A percentile compares a stretch with the other conserved stretches of the same genome.
phyloP scores from a whole-genome alignment of 2,329 filamentous ascomycete genomes.

The Scopulariopsis brevicaulis region DNA sequence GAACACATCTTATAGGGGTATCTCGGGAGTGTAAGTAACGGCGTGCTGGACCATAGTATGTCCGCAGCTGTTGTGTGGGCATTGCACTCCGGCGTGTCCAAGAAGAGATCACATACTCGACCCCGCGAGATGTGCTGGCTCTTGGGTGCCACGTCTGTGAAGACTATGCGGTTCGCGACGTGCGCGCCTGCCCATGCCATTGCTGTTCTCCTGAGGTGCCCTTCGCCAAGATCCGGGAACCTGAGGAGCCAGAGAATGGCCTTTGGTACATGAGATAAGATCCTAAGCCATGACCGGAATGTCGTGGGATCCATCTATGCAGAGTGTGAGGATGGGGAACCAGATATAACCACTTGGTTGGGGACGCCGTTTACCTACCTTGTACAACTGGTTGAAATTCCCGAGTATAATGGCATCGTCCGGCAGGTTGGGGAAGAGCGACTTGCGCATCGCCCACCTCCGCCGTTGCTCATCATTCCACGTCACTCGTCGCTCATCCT shows the following conservation, averaged over 20 bases:
- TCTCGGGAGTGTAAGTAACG: conserved; percentile 76
- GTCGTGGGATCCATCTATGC: conserved; percentile 87
- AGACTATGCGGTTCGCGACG: conserved; percentile 78
- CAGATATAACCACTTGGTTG: conserved; percentile 1
- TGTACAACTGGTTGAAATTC: conserved; percentile 98
- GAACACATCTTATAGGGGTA: conserved; percentile 99
- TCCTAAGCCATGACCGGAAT: conserved; percentile 90
- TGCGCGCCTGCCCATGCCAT: conserved; percentile 72
- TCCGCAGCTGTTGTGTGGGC: conserved; percentile 96
- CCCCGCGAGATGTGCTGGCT: conserved; percentile 87
- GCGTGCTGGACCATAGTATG: conserved; percentile 91
- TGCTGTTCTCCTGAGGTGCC: conserved; percentile 71
- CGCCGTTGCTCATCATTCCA: conserved; percentile 78
- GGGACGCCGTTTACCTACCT: conserved; percentile 43
- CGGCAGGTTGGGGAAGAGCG: conserved; percentile 72
- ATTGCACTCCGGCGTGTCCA: conserved; percentile 97
- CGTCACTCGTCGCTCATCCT: conserved; percentile 50
- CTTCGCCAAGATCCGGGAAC: conserved; percentile 88
- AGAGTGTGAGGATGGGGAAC: conserved; percentile 8
- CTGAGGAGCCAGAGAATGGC: conserved; percentile 92
- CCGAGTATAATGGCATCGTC: conserved; percentile 85
- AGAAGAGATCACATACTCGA: conserved; percentile 83
- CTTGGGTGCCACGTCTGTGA: conserved; percentile 95
- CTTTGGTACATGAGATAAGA: conserved; percentile 74
- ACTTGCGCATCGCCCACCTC: conserved; percentile 87